Percentiles rank a stretch among this genome's conserved stretches.
Conservation (phyloP, 148 eudicot genomes). For the Diospyros kaki region DNA sequence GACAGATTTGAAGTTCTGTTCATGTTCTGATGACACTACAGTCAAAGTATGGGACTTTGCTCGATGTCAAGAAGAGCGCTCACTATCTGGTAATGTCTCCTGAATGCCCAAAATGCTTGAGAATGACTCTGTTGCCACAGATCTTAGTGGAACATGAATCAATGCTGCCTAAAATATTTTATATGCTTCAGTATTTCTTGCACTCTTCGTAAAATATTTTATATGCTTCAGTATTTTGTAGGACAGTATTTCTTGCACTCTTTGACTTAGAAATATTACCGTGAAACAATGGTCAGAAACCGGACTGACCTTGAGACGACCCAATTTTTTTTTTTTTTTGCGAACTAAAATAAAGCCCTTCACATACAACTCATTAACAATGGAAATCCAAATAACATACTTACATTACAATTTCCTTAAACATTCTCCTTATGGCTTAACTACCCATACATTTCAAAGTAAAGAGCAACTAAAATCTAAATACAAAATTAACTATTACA, state of each 20-base stretch:
- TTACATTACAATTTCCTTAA: too few species aligned
- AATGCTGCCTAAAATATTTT: neutral
- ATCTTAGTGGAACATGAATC: neutral
- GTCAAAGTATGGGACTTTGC: conserved; percentile 99
- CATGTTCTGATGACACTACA: conserved; percentile 96
- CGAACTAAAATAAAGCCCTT: too few species aligned
- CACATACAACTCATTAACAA: too few species aligned
- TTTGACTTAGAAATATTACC: neutral
- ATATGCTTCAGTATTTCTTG: neutral
- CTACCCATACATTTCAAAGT: too few species aligned
- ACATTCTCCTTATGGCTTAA: too few species aligned
- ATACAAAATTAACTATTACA: too few species aligned
- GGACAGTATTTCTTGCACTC: neutral
- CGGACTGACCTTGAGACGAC: too few species aligned
- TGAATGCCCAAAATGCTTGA: conserved; percentile 11
- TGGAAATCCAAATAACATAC: too few species aligned
- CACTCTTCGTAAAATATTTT: neutral
- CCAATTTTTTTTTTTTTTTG: neutral
- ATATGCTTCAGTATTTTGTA: neutral
- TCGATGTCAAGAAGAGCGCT: conserved; percentile 87
- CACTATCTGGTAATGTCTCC: conserved; percentile 88
- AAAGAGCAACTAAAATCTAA: too few species aligned
- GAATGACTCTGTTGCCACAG: neutral
- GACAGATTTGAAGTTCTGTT: conserved; percentile 95
- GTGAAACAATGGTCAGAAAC: too few species aligned